phyloP scores from a whole-genome alignment of 495 filamentous ascomycete genomes.

The Penicillium chermesinum region DNA sequence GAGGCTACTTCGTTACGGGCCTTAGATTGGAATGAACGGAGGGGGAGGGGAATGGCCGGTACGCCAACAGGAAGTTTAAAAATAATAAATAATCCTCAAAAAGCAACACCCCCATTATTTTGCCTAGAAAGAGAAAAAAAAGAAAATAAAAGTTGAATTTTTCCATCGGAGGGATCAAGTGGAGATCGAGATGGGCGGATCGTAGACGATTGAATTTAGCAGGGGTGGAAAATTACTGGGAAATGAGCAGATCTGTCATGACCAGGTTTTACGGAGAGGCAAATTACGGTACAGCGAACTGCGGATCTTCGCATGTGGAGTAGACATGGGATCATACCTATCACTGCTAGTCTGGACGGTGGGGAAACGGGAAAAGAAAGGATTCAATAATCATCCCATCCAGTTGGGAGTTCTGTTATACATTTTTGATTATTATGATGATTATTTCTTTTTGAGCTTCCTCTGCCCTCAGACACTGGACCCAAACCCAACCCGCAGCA shows the following conservation, averaged over 20 bases:
- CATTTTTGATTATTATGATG: too few species aligned
- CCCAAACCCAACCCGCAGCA: too few species aligned
- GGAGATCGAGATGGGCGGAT: slow-evolving; percentile 5
- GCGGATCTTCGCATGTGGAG: slow-evolving; percentile 40
- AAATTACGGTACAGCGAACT: slow-evolving; percentile 42
- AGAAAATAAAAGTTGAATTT: slow-evolving; percentile 5
- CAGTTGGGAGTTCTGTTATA: too few species aligned
- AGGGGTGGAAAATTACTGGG: slow-evolving; percentile 28
- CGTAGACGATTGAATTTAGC: slow-evolving; percentile 7
- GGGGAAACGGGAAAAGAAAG: slow-evolving; percentile 4
- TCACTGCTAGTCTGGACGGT: slow-evolving; percentile 17
- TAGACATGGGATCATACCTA: slow-evolving; percentile 31
- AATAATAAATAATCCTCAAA: slow-evolving; percentile 11
- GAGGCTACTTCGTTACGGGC: slow-evolving; percentile 24
- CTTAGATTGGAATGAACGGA: slow-evolving; percentile 21
- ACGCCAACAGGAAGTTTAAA: neutral
- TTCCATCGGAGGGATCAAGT: slow-evolving; percentile 5
- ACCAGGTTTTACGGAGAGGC: slow-evolving; percentile 21
- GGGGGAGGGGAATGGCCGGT: neutral
- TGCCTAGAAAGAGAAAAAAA: neutral
- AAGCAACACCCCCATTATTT: neutral
- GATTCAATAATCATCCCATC: neutral
- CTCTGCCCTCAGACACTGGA: too few species aligned
- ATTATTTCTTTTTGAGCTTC: too few species aligned
- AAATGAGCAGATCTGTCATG: slow-evolving; percentile 21